phyloP scores from a whole-genome alignment of 2,329 filamentous ascomycete species.

The Colletotrichum neosansevieriae region DNA sequence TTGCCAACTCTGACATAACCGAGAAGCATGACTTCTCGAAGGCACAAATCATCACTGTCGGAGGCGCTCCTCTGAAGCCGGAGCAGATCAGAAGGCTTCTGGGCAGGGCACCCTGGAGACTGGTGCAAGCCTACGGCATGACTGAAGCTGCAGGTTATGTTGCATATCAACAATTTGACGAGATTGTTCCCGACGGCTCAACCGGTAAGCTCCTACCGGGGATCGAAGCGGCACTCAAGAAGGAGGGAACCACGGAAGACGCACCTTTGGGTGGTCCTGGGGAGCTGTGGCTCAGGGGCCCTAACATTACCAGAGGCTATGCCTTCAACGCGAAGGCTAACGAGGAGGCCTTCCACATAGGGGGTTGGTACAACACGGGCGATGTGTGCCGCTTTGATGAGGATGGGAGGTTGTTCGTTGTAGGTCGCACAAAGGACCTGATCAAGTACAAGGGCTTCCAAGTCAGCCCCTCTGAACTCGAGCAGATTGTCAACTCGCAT shows the following conservation, averaged over 20 bases:
- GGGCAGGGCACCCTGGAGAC: slow-evolving; percentile 50
- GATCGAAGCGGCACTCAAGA: slow-evolving; percentile 54
- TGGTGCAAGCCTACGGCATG: slow-evolving; percentile 60
- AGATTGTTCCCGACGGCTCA: slow-evolving; percentile 48
- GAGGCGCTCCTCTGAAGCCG: slow-evolving; percentile 51
- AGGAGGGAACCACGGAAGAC: slow-evolving; percentile 52
- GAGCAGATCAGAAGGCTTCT: slow-evolving; percentile 49
- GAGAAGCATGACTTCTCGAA: slow-evolving; percentile 52
- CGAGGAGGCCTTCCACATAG: slow-evolving; percentile 50
- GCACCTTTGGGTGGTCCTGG: slow-evolving; percentile 52
- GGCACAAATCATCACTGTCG: slow-evolving; percentile 52
- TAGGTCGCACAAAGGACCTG: slow-evolving; percentile 55
- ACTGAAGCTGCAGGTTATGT: slow-evolving; percentile 58
- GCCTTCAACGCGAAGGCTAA: slow-evolving; percentile 55
- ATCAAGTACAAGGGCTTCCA: slow-evolving; percentile 59
- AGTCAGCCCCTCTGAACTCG: slow-evolving; percentile 53
- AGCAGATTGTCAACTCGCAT: slow-evolving; percentile 52
- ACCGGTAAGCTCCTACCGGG: slow-evolving; percentile 53
- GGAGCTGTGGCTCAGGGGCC: slow-evolving; percentile 58
- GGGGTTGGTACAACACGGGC: slow-evolving; percentile 59
- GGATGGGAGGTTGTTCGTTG: slow-evolving; percentile 49
- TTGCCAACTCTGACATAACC: slow-evolving; percentile 52
- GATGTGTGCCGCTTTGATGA: slow-evolving; percentile 55
- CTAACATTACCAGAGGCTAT: slow-evolving; percentile 58
- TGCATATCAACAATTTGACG: slow-evolving; percentile 53